Evolutionary conservation across 768 basidiomycete species (phyloP).

Genomic region (Cubamyces sp.): DNA sequence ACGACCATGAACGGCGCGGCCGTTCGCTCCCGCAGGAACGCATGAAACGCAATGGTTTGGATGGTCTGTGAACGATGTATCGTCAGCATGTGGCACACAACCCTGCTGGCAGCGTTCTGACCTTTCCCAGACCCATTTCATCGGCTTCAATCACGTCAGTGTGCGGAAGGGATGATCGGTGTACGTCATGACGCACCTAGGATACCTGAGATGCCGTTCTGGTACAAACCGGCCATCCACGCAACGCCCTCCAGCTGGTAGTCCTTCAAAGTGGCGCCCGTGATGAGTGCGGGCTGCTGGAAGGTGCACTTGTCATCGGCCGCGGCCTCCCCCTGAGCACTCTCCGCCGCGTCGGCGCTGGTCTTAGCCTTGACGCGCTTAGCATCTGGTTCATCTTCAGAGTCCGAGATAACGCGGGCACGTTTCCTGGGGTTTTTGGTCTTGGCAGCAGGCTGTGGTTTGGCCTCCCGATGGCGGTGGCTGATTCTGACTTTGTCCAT

Average conservation of each 20-base stretch:
- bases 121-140: slow-evolving; percentile 94
- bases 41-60: slow-evolving; percentile 93
- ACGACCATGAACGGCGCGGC: slow-evolving; percentile 84
- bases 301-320: slow-evolving; percentile 38
- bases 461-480: slow-evolving; percentile 23
- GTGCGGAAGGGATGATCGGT: background rate
- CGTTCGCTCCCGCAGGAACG: slow-evolving; percentile 80
- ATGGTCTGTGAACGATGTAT: slow-evolving; percentile 62
- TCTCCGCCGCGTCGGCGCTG: background rate
- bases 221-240: slow-evolving; percentile 90
- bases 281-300: slow-evolving; percentile 77
- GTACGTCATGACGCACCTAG: slow-evolving; percentile 49
- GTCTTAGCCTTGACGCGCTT: slow-evolving; percentile 31
- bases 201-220: slow-evolving; percentile 84
- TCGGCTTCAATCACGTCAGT: slow-evolving; percentile 59
- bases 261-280: slow-evolving; percentile 82
- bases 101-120: slow-evolving; percentile 29
- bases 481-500: slow-evolving; percentile 56
- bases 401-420: slow-evolving; percentile 22
- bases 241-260: slow-evolving; percentile 95
- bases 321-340: background rate
- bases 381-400: slow-evolving; percentile 18
- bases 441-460: slow-evolving; percentile 12
- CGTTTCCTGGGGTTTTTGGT: slow-evolving; percentile 21
- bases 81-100: slow-evolving; percentile 9